These are phyloP conservation scores for Pestalotiopsis sp. DNA, from an alignment of 2,329 filamentous ascomycete genomes.

Conservation along the genomic window DNA sequence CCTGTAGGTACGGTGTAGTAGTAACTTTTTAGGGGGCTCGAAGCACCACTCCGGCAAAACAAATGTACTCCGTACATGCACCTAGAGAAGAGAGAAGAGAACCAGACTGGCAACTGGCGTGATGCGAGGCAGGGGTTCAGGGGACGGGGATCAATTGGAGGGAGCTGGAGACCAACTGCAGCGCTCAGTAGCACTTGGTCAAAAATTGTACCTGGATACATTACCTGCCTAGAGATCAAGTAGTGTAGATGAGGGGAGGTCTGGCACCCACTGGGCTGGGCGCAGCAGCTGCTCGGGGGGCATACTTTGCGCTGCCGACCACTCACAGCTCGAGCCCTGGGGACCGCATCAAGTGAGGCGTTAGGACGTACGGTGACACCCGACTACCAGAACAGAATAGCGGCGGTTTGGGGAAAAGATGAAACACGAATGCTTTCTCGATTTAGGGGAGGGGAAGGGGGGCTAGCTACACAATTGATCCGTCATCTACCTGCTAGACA, in stretches of 20 bases:
- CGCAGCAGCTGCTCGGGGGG: background rate
- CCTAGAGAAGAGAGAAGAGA: background rate
- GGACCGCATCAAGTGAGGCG: background rate
- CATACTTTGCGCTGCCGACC: background rate
- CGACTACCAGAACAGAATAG: conserved; percentile 4
- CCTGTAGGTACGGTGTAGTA: background rate
- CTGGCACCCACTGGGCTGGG: background rate
- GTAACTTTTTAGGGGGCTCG: background rate
- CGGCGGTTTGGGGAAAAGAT: conserved; percentile 10
- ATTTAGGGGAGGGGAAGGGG: conserved; percentile 7
- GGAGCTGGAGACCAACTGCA: background rate
- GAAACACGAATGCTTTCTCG: conserved; percentile 8
- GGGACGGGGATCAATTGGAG: background rate
- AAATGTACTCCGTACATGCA: background rate
- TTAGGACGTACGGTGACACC: conserved; percentile 1
- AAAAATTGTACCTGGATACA: background rate
- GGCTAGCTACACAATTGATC: background rate
- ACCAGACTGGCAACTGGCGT: background rate
- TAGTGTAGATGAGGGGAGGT: background rate
- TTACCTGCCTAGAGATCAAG: background rate
- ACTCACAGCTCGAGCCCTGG: background rate
- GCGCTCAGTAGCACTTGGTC: background rate
- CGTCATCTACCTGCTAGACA: background rate
- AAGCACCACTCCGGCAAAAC: background rate
- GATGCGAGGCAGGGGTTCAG: conserved; percentile 3